Percentiles rank a stretch among this genome's conserved stretches.
Evolutionary conservation across 306 rosid genomes (phyloP).

Genomic region (Trichosanthes truncata): DNA sequence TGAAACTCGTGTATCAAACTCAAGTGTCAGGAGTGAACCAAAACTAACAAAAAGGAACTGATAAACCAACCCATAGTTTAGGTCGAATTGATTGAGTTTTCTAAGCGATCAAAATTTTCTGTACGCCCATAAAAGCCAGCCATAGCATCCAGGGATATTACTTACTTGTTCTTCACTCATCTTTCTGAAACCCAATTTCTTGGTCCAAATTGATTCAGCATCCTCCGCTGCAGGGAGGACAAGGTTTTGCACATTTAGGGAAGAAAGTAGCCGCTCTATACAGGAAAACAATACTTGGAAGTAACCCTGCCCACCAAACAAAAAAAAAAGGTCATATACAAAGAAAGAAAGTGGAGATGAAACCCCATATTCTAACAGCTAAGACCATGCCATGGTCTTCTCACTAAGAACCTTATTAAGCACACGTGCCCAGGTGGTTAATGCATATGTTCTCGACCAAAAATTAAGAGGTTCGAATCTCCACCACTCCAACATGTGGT

Average conservation of each 20-base stretch:
- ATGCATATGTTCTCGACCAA: too few species aligned
- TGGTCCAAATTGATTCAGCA: conserved; percentile 96
- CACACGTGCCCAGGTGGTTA: background rate
- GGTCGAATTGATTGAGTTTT: background rate
- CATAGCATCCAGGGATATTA: background rate
- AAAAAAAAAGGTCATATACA: background rate
- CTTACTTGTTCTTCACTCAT: conserved; percentile 88
- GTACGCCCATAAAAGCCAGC: background rate
- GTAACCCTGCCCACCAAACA: conserved; percentile 46
- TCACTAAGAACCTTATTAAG: background rate
- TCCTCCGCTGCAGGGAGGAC: conserved; percentile 99
- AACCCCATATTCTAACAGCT: background rate
- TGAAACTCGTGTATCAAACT: background rate
- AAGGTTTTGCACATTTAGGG: conserved; percentile 79
- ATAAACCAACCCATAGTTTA: background rate
- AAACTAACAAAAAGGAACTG: background rate
- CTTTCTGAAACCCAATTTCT: conserved; percentile 76
- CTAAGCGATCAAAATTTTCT: background rate
- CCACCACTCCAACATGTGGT: too few species aligned
- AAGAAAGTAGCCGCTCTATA: conserved; percentile 65
- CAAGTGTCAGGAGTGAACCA: background rate
- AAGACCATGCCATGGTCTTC: background rate
- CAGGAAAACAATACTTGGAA: conserved; percentile 88
- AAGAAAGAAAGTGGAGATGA: conserved; percentile 9
- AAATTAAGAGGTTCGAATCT: too few species aligned